These are phyloP conservation scores for Zanthoxylum bungeanum DNA, from an alignment of 345 rosid genomes.

Conservation along the genomic window DNA sequence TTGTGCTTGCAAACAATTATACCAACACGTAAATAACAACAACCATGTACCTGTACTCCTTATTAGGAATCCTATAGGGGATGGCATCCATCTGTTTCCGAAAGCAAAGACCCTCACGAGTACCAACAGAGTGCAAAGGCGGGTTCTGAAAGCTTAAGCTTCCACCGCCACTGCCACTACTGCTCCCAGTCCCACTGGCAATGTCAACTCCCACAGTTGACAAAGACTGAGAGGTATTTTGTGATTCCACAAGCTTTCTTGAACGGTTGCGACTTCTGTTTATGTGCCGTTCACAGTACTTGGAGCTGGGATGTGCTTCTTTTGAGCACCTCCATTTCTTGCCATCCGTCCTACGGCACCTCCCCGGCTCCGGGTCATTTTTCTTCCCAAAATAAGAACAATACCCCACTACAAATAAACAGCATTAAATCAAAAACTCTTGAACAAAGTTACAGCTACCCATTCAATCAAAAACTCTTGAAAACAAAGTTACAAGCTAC, in stretches of 20 bases:
- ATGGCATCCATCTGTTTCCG: conserved; percentile 22
- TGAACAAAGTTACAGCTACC: too few species aligned
- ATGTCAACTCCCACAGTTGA: conserved; percentile 19
- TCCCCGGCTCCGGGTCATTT: conserved; percentile 80
- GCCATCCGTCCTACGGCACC: conserved; percentile 85
- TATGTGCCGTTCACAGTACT: conserved; percentile 59
- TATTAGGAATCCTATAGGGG: conserved; percentile 17
- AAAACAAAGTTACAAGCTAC: too few species aligned
- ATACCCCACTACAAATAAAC: conserved; percentile 29
- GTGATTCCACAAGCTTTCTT: conserved; percentile 67
- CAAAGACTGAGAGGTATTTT: conserved; percentile 31
- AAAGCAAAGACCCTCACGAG: conserved; percentile 17
- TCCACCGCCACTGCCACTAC: conserved; percentile 24
- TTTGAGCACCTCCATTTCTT: conserved; percentile 96
- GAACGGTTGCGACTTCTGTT: conserved; percentile 54
- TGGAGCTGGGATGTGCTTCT: conserved; percentile 69
- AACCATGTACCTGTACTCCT: conserved; percentile 20
- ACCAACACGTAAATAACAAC: background rate
- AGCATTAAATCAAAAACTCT: too few species aligned
- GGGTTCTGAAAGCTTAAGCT: conserved; percentile 21
- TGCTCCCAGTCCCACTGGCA: conserved; percentile 26
- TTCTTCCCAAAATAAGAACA: conserved; percentile 54
- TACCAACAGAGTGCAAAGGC: conserved; percentile 17
- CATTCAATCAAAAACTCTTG: too few species aligned
- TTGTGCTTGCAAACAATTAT: background rate